A percentile compares a stretch with the other conserved stretches of the same genome.
phyloP scores from a whole-genome alignment of 352 stramenopile genomes.

The Globisporangium camurandrum region DNA sequence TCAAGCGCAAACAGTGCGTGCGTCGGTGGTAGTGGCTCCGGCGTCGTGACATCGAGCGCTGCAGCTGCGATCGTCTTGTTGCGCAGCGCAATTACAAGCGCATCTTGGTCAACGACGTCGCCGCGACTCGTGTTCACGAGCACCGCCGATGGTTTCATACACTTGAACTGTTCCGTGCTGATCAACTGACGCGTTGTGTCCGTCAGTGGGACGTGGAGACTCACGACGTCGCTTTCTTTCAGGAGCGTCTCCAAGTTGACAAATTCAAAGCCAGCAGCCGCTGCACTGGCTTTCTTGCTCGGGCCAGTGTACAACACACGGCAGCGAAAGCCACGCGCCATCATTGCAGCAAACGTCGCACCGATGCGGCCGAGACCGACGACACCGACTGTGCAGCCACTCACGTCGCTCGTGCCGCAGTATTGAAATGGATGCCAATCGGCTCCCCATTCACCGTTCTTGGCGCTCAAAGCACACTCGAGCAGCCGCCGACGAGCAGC shows the following conservation, averaged over 20 bases:
- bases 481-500: slow-evolving; percentile 47
- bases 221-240: slow-evolving; percentile 78
- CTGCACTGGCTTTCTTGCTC: slow-evolving; percentile 38
- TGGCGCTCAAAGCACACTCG: slow-evolving; percentile 68
- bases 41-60: slow-evolving; percentile 83
- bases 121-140: slow-evolving; percentile 90
- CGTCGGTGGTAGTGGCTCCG: slow-evolving; percentile 80
- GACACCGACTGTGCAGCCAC: slow-evolving; percentile 68
- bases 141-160: slow-evolving; percentile 84
- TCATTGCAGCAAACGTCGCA: slow-evolving; percentile 70
- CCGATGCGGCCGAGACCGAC: slow-evolving; percentile 85
- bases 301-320: slow-evolving; percentile 76
- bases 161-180: slow-evolving; percentile 49
- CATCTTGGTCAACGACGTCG: slow-evolving; percentile 86
- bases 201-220: slow-evolving; percentile 80
- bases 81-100: slow-evolving; percentile 37
- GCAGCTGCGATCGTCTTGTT: slow-evolving; percentile 40
- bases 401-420: slow-evolving; percentile 69
- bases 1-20: slow-evolving; percentile 62
- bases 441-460: slow-evolving; percentile 62
- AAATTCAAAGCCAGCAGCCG: slow-evolving; percentile 54
- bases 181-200: slow-evolving; percentile 66
- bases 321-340: slow-evolving; percentile 77
- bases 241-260: slow-evolving; percentile 71
- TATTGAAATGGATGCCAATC: slow-evolving; percentile 79